These are phyloP conservation scores for Melastoma malabathricum DNA, from an alignment of 345 rosid species.

Conservation along the genomic window DNA sequence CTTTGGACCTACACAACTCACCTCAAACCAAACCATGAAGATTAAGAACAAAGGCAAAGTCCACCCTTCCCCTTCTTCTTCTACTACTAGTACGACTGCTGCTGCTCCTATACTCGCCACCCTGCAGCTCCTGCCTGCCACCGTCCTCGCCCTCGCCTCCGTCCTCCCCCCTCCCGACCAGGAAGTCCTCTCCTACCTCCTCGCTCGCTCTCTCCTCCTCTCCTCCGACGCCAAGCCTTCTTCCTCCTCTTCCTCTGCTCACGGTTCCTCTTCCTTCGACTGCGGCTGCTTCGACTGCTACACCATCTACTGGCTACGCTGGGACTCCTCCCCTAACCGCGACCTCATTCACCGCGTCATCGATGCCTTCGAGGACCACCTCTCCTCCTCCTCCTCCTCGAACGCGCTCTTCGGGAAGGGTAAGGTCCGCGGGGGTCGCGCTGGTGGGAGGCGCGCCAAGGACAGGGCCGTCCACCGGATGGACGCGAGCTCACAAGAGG, in stretches of 20 bases:
- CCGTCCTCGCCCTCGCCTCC: constrained; percentile 54
- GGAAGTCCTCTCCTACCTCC: constrained; percentile 84
- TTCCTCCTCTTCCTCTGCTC: constrained; percentile 3
- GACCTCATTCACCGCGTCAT: constrained; percentile 72
- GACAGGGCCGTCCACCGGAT: constrained; percentile 5
- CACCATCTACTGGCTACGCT: constrained; percentile 68
- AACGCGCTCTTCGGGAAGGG: constrained; percentile 7
- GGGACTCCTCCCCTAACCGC: constrained; percentile 84
- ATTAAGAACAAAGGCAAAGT: constrained; percentile 82
- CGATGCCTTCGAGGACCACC: constrained; percentile 76
- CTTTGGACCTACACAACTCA: background rate
- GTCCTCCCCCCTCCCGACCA: constrained; percentile 58
- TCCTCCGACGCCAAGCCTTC: constrained; percentile 24
- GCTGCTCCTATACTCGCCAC: constrained; percentile 21
- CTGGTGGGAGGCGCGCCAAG: constrained; percentile 28
- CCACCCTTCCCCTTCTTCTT: constrained; percentile 31
- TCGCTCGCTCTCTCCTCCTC: constrained; percentile 47
- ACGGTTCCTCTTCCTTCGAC: constrained; percentile 36
- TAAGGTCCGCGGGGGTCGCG: constrained; percentile 28
- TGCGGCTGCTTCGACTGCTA: constrained; percentile 92
- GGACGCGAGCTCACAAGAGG: too few relatives aligned
- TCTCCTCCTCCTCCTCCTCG: constrained; percentile 7
- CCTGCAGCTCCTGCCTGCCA: constrained; percentile 54
- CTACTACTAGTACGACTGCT: constrained; percentile 9
- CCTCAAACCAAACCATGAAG: constrained; percentile 29